A percentile compares a stretch with the other conserved stretches of the same genome.
Evolutionary conservation across 306 rosid species (phyloP).

Genomic region (Abrus precatorius): DNA sequence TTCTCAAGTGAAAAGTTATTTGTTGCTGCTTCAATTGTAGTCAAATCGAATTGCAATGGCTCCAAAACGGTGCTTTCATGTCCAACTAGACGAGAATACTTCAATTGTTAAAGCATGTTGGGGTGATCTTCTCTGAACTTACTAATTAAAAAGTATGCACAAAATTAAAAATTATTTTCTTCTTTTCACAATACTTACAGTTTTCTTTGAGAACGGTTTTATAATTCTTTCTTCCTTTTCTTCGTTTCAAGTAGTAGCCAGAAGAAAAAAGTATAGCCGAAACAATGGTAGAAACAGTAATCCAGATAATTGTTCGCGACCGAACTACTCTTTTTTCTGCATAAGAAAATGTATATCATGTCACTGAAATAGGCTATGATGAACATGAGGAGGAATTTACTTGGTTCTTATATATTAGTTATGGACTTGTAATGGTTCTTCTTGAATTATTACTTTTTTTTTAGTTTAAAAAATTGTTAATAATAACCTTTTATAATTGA

Average conservation of each 20-base stretch:
- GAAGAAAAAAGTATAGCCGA: not conserved
- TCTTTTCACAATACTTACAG: not conserved
- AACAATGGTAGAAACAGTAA: not conserved
- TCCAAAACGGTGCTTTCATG: conserved; percentile 5
- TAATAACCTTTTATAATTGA: too few species aligned
- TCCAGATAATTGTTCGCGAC: not conserved
- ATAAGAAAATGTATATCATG: too few species aligned
- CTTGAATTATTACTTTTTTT: too few species aligned
- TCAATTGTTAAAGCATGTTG: not conserved
- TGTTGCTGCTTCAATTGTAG: conserved; percentile 12
- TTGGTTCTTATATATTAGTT: too few species aligned
- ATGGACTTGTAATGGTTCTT: too few species aligned
- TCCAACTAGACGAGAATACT: conserved; percentile 19
- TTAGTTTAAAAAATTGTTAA: too few species aligned
- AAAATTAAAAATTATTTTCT: not conserved
- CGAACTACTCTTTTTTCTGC: too few species aligned
- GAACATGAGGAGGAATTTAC: too few species aligned
- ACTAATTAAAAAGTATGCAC: not conserved
- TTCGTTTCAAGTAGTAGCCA: not conserved
- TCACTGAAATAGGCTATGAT: too few species aligned
- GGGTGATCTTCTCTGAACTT: not conserved
- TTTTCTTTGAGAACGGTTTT: conserved; percentile 9
- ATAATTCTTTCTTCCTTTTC: not conserved
- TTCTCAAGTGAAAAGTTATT: conserved; percentile 41
- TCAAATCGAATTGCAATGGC: conserved; percentile 7